Conservation (phyloP, 179 eudicot genomes). For the Vitellaria paradoxa region DNA sequence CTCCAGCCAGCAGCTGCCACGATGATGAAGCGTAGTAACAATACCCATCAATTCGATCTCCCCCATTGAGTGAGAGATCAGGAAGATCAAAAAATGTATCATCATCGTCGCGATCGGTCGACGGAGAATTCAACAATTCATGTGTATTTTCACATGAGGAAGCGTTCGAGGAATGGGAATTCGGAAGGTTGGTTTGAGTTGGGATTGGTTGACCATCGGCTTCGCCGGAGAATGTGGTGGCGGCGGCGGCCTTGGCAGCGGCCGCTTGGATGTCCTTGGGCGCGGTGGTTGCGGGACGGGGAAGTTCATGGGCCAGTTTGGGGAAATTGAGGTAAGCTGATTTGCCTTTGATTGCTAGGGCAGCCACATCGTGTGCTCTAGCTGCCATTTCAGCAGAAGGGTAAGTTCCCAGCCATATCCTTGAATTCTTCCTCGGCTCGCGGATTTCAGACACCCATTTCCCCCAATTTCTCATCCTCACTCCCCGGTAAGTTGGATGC, state of each 20-base stretch:
- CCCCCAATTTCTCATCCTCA: not conserved
- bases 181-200: no score
- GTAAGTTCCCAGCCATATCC: slow-evolving; percentile 5
- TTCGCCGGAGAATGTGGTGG: not conserved
- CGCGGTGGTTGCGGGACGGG: not conserved
- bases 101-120: slow-evolving; percentile 28
- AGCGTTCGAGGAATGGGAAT: slow-evolving; percentile 39
- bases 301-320: slow-evolving; percentile 1
- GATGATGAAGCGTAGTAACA: slow-evolving; percentile 33
- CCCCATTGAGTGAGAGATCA: slow-evolving; percentile 47
- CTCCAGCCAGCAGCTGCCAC: slow-evolving; percentile 45
- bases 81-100: slow-evolving; percentile 68
- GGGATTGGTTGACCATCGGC: not conserved
- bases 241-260: not conserved
- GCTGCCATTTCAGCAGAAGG: slow-evolving; percentile 2
- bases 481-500: slow-evolving; percentile 2
- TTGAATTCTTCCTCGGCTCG: slow-evolving; percentile 9
- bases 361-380: not conserved
- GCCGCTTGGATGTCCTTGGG: slow-evolving; percentile 5
- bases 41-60: slow-evolving; percentile 33
- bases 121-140: slow-evolving; percentile 34
- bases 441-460: slow-evolving; percentile 10
- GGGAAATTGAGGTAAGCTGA: slow-evolving; percentile 7
- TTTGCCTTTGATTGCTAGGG: slow-evolving; percentile 3
- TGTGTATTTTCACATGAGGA: slow-evolving; percentile 24